A percentile compares a stretch with the other conserved stretches of the same genome.
Evolutionary conservation across 2,329 filamentous ascomycete genomes (phyloP).

Genomic region (Neonectria magnoliae): DNA sequence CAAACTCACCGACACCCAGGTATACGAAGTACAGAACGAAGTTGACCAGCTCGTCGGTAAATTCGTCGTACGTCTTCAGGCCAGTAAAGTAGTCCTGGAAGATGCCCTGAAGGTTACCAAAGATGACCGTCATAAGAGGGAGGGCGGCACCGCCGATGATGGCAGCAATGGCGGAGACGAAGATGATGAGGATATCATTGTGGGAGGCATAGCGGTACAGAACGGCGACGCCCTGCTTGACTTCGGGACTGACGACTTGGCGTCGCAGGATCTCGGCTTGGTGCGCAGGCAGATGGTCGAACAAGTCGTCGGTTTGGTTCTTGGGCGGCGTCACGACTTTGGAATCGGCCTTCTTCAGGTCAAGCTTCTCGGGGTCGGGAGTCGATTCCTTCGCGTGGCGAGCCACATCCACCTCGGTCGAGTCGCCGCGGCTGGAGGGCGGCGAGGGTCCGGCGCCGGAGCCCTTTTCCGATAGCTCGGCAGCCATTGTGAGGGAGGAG

Average conservation of each 20-base stretch:
- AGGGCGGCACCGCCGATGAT: slow-evolving; percentile 79
- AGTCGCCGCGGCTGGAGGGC: slow-evolving; percentile 50
- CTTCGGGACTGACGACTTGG: slow-evolving; percentile 73
- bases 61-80: slow-evolving; percentile 60
- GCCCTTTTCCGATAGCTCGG: slow-evolving; percentile 40
- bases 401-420: slow-evolving; percentile 40
- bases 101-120: slow-evolving; percentile 77
- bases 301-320: slow-evolving; percentile 60
- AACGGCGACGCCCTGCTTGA: slow-evolving; percentile 71
- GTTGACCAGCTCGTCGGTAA: slow-evolving; percentile 67
- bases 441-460: slow-evolving; percentile 40
- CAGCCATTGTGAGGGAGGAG: slow-evolving; percentile 31
- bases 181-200: slow-evolving; percentile 71
- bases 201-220: slow-evolving; percentile 77
- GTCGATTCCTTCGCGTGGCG: slow-evolving; percentile 27
- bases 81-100: slow-evolving; percentile 72
- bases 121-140: slow-evolving; percentile 84
- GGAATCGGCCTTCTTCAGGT: slow-evolving; percentile 56
- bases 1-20: slow-evolving; percentile 82
- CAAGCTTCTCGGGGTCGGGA: slow-evolving; percentile 31
- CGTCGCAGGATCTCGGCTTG: slow-evolving; percentile 74
- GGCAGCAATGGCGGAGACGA: slow-evolving; percentile 68
- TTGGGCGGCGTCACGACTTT: slow-evolving; percentile 47
- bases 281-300: slow-evolving; percentile 69
- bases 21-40: slow-evolving; percentile 88